Base-by-base conservation (phyloP, 148 eudicot genomes). In the Silene conica region DNA sequence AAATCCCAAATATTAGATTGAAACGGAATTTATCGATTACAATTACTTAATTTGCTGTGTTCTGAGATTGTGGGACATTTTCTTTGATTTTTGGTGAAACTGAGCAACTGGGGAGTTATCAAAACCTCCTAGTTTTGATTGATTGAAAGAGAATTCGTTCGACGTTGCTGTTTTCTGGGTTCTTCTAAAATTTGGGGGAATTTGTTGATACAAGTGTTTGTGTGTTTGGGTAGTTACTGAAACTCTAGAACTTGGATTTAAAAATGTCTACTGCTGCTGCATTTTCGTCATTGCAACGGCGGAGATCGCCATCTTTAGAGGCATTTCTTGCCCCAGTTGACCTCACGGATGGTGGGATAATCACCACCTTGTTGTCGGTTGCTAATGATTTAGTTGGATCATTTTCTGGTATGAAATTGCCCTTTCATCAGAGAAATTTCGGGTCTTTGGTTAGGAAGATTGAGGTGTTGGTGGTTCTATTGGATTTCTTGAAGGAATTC, bases 281-380 rank as follows among this genome's bases (percentile, higher is more conserved):
- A 20, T 93, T 89, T 64, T 86, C 97, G 52, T 85, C 97, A 28
- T 58, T 87, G 66, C 78, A 97, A 70, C 74, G 97, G 81, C 82
- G 89, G 54, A 80, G 90, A 38, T 89, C 92, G 76, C 98, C 98
- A 54, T 81, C 91, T 0, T 73, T 89, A 70, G 92, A 93, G 82
- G 91, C 97, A 3, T 88, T 93, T 77, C 73, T 93, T n/a, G 91
- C 88, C 52, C 98, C 98, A 71, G 92, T 88, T 67, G 86, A 93
- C 87, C 87, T 89, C 6, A 66, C 87, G 1, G 85, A 83, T 66
- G 84, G 74, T 5, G 85, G 85, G 34, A 75, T 93, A n/a, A 48
- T 91, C n/a, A 82, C 77, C 45, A 85, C 91, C 23, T 54, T 93
- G 63, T 79, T 72, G 23, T 80, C 82, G 2, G 80, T 91, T 11